These are phyloP conservation scores for Paecilomyces sp. DNA, from an alignment of 2,329 filamentous ascomycete species.

Conservation along the genomic window DNA sequence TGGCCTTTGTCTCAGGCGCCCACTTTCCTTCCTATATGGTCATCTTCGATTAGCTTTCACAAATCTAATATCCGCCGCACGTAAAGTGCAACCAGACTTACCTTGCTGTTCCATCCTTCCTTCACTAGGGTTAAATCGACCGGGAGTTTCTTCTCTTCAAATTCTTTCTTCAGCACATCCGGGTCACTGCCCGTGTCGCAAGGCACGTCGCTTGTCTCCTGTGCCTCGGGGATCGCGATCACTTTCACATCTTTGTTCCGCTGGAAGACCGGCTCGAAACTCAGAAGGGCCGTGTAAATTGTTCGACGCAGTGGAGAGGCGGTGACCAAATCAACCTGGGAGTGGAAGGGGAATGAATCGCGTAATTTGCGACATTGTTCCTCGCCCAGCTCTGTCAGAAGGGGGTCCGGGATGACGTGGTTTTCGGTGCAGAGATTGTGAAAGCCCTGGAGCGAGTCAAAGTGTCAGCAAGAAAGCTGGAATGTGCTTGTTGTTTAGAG, in stretches of 20 bases:
- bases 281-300: slow-evolving; percentile 65
- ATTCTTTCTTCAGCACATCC: slow-evolving; percentile 52
- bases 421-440: slow-evolving; percentile 71
- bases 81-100: slow-evolving; percentile 4
- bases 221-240: slow-evolving; percentile 64
- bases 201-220: slow-evolving; percentile 68
- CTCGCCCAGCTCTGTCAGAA: slow-evolving; percentile 68
- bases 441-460: slow-evolving; percentile 50
- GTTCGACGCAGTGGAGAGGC: slow-evolving; percentile 77
- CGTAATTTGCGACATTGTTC: slow-evolving; percentile 63
- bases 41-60: not conserved
- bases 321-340: slow-evolving; percentile 60
- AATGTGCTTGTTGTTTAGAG: not conserved
- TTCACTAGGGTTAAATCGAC: slow-evolving; percentile 59
- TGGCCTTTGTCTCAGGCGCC: slow-evolving; percentile 41
- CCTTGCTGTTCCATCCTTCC: slow-evolving; percentile 68
- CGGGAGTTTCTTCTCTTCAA: slow-evolving; percentile 43
- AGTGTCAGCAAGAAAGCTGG: not conserved
- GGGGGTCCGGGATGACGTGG: slow-evolving; percentile 67
- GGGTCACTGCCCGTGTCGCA: slow-evolving; percentile 67
- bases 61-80: not conserved
- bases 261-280: slow-evolving; percentile 55
- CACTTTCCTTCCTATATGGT: slow-evolving; percentile 33
- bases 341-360: slow-evolving; percentile 57
- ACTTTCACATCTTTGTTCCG: slow-evolving; percentile 44